Conservation (phyloP, 352 stramenopile genomes). For the Globisporangium mamillatum region DNA sequence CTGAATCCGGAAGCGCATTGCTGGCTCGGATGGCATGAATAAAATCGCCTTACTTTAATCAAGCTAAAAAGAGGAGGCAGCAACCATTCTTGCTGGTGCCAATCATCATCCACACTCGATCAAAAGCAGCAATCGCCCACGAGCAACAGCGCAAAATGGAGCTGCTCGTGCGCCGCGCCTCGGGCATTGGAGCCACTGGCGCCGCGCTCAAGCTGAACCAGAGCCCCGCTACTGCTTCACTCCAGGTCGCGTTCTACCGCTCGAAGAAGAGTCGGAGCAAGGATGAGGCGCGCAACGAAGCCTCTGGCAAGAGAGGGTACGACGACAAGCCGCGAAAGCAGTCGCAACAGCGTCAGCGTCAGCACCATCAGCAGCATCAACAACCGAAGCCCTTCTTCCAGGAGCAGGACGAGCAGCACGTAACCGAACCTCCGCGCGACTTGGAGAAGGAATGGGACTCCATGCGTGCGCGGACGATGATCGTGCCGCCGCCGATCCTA, state of each 20-base stretch:
- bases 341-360: slow-evolving; percentile 3
- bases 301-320: background rate
- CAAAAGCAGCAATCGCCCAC: slow-evolving; percentile 1
- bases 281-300: slow-evolving; percentile 20
- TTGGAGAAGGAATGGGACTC: slow-evolving; percentile 43
- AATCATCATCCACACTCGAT: slow-evolving; percentile 13
- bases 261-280: slow-evolving; percentile 52
- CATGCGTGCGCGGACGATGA: slow-evolving; percentile 36
- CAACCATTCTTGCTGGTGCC: slow-evolving; percentile 9
- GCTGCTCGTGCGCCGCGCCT: slow-evolving; percentile 30
- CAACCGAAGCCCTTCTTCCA: slow-evolving; percentile 5
- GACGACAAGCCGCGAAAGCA: slow-evolving; percentile 19
- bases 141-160: slow-evolving; percentile 26
- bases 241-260: slow-evolving; percentile 42
- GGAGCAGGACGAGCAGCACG: background rate
- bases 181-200: slow-evolving; percentile 12
- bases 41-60: background rate
- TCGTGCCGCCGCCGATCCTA: slow-evolving; percentile 36
- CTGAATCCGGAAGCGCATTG: background rate
- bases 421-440: slow-evolving; percentile 6
- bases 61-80: background rate
- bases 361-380: background rate
- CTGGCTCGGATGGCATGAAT: background rate
- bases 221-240: background rate
- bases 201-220: slow-evolving; percentile 20